These are phyloP conservation scores for Leptographium lundbergii DNA, from an alignment of 2,329 filamentous ascomycete genomes.

Conservation along the genomic window DNA sequence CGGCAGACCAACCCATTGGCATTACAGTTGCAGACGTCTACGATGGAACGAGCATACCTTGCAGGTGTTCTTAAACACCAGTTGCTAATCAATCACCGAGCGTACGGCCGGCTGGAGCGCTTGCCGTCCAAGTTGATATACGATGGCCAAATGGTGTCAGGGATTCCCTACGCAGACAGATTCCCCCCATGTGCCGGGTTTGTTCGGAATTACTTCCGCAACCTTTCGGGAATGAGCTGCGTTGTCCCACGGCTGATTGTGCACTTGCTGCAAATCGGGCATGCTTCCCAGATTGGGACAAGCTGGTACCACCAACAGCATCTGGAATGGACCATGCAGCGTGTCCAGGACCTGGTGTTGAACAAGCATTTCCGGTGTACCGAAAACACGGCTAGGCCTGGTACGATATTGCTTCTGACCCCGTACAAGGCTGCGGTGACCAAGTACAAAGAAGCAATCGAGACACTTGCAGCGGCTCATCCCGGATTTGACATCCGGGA, in stretches of 20 bases:
- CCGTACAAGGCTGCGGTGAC: conserved; percentile 27
- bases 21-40: conserved; percentile 14
- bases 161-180: conserved; percentile 8
- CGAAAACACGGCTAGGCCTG: conserved; percentile 13
- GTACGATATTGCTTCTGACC: conserved; percentile 29
- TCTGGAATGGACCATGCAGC: conserved; percentile 23
- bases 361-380: conserved; percentile 21
- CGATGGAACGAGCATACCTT: conserved; percentile 16
- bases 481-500: conserved; percentile 8
- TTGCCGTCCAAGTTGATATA: conserved; percentile 31
- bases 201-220: conserved; percentile 12
- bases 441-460: conserved; percentile 20
- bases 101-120: conserved; percentile 20
- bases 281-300: conserved; percentile 13
- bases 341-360: conserved; percentile 19
- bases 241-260: conserved; percentile 25
- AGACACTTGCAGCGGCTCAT: conserved; percentile 16
- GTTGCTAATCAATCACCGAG: conserved; percentile 18
- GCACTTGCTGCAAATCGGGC: conserved; percentile 8
- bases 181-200: conserved; percentile 9
- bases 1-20: conserved; percentile 8
- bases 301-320: conserved; percentile 30
- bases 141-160: conserved; percentile 23
- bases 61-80: conserved; percentile 13
- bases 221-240: conserved; percentile 8